Conservation (phyloP, 495 filamentous ascomycete species). For the Cladorrhinum samala region DNA sequence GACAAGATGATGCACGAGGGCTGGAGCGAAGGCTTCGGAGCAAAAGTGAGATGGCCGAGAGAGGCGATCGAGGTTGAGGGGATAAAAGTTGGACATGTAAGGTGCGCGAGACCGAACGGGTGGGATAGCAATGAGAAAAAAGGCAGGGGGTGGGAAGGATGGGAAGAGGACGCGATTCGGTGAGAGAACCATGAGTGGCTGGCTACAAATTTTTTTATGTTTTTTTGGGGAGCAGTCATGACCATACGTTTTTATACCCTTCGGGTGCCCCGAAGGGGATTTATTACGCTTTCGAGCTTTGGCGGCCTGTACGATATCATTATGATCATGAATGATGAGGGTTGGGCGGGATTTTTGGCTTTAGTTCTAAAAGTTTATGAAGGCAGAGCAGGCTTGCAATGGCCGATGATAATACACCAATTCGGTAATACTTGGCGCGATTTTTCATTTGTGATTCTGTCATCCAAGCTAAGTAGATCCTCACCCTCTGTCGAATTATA, state of each 20-base stretch:
- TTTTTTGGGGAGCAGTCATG: not conserved
- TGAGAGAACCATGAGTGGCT: not conserved
- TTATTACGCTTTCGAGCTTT: no score
- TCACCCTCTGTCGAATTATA: no score
- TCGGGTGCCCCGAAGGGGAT: no score
- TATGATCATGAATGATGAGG: not conserved
- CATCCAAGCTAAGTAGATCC: no score
- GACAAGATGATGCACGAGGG: constrained; percentile 37
- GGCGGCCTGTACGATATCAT: not conserved
- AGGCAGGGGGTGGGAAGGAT: constrained; percentile 39
- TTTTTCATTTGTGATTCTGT: no score
- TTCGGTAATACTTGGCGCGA: no score
- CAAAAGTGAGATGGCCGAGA: constrained; percentile 43
- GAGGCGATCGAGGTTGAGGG: constrained; percentile 48
- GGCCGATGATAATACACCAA: no score
- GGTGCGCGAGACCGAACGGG: constrained; percentile 52
- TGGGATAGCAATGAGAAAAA: constrained; percentile 41
- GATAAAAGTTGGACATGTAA: constrained; percentile 46
- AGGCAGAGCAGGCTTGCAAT: no score
- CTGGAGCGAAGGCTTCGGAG: constrained; percentile 44
- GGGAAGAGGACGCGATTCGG: constrained; percentile 37
- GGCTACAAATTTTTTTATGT: not conserved
- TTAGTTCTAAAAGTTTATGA: not conserved
- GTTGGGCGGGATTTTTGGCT: not conserved
- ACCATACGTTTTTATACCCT: no score